Percentiles rank a stretch among this genome's conserved stretches.
Conservation (phyloP, 345 rosid species). For the Trapa bicornis region DNA sequence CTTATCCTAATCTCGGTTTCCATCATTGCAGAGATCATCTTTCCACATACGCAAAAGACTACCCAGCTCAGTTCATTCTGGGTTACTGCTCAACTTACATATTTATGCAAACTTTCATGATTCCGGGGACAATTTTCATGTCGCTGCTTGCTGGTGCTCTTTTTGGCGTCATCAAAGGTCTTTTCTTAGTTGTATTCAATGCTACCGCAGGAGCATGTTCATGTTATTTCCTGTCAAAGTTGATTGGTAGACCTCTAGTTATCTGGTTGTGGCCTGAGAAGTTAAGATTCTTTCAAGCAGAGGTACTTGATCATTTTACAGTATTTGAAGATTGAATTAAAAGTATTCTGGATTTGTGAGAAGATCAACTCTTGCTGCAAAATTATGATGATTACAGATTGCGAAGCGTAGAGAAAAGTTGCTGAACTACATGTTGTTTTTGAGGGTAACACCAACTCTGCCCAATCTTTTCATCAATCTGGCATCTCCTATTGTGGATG, state of each 20-base stretch:
- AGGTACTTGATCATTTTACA: conserved; percentile 31
- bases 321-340: background rate
- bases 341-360: background rate
- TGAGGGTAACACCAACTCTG: conserved; percentile 78
- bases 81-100: conserved; percentile 94
- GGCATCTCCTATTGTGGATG: conserved; percentile 80
- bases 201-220: conserved; percentile 93
- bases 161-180: conserved; percentile 74
- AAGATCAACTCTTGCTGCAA: too few relatives aligned
- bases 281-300: conserved; percentile 79
- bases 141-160: conserved; percentile 96
- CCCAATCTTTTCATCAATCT: conserved; percentile 82
- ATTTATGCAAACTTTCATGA: conserved; percentile 99
- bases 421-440: conserved; percentile 73
- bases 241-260: conserved; percentile 85
- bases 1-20: background rate
- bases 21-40: conserved; percentile 54
- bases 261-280: conserved; percentile 94
- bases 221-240: conserved; percentile 80
- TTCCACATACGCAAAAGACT: conserved; percentile 63
- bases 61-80: conserved; percentile 67
- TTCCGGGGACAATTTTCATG: conserved; percentile 97
- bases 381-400: conserved; percentile 27
- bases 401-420: conserved; percentile 54
- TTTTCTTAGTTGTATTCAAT: conserved; percentile 74